These are phyloP conservation scores for Tremellales sp. DNA, from an alignment of 1,284 basidiomycete genomes.

Conservation along the genomic window DNA sequence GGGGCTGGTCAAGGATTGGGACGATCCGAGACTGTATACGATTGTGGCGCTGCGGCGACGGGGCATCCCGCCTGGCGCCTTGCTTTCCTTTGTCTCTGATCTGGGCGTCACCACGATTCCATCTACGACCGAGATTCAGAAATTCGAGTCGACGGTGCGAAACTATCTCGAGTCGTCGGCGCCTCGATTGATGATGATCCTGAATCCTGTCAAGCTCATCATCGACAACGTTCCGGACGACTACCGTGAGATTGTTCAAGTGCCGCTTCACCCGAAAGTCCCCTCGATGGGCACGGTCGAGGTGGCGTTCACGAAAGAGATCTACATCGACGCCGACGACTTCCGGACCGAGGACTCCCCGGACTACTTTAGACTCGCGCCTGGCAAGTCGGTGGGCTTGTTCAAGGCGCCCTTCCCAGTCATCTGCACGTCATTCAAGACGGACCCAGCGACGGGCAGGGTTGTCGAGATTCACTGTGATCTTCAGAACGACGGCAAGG, in stretches of 20 bases:
- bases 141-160: constrained; percentile 87
- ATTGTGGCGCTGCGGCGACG: constrained; percentile 91
- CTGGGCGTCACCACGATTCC: constrained; percentile 87
- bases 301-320: constrained; percentile 80
- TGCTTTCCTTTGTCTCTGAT: constrained; percentile 85
- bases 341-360: constrained; percentile 87
- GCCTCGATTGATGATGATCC: constrained; percentile 87
- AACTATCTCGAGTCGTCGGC: constrained; percentile 85
- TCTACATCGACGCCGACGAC: constrained; percentile 94
- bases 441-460: constrained; percentile 64
- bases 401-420: constrained; percentile 94
- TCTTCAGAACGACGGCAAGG: constrained; percentile 62
- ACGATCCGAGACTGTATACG: constrained; percentile 97
- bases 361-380: constrained; percentile 97
- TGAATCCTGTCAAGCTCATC: constrained; percentile 84
- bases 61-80: constrained; percentile 92
- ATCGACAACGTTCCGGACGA: constrained; percentile 89
- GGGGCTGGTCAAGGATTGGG: constrained; percentile 85
- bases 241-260: constrained; percentile 77
- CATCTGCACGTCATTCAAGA: constrained; percentile 85
- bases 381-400: constrained; percentile 93
- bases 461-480: constrained; percentile 75
- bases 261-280: constrained; percentile 91
- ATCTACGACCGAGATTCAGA: constrained; percentile 78
- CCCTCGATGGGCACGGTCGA: constrained; percentile 77